Conservation (phyloP, 352 stramenopile species). For the Globisporangium okanoganense region DNA sequence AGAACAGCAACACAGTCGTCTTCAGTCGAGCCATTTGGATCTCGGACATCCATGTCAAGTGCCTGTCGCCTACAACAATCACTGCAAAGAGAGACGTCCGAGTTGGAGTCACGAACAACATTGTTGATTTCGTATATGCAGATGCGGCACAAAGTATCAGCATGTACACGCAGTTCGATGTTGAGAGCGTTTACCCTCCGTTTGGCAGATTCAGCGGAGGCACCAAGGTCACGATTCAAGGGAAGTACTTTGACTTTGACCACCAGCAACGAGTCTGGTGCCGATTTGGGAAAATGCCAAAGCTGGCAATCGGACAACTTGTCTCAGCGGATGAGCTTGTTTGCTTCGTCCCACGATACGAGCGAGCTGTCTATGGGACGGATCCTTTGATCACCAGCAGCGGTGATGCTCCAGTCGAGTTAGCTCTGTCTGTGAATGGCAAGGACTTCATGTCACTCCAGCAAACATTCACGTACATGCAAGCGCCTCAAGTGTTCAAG, state of each 20-base stretch:
- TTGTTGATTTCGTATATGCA: constrained; percentile 28
- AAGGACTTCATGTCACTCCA: constrained; percentile 55
- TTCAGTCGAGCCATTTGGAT: constrained; percentile 37
- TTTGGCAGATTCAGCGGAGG: constrained; percentile 41
- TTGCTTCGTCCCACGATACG: constrained; percentile 35
- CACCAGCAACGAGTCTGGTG: constrained; percentile 38
- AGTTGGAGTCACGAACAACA: constrained; percentile 54
- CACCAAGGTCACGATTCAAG: constrained; percentile 48
- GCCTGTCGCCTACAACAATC: constrained; percentile 25
- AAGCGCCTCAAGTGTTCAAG: constrained; percentile 31
- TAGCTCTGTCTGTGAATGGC: constrained; percentile 71
- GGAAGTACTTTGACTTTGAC: constrained; percentile 40
- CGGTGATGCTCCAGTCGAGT: constrained; percentile 4
- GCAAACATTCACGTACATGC: constrained; percentile 49
- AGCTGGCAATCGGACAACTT: constrained; percentile 26
- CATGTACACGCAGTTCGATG: constrained; percentile 38
- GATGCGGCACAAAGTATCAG: constrained; percentile 11
- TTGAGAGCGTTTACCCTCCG: constrained; percentile 40
- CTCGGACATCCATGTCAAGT: constrained; percentile 47
- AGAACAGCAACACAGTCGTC: neutral
- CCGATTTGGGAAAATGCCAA: constrained; percentile 44
- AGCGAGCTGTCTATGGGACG: neutral
- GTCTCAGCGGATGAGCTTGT: constrained; percentile 22
- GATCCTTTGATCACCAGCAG: neutral
- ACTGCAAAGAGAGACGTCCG: constrained; percentile 18